Evolutionary conservation across 2,329 filamentous ascomycete genomes (phyloP), one percentile per base, ranked within the genome.

Genomic region (Apiospora saccharicola): DNA sequence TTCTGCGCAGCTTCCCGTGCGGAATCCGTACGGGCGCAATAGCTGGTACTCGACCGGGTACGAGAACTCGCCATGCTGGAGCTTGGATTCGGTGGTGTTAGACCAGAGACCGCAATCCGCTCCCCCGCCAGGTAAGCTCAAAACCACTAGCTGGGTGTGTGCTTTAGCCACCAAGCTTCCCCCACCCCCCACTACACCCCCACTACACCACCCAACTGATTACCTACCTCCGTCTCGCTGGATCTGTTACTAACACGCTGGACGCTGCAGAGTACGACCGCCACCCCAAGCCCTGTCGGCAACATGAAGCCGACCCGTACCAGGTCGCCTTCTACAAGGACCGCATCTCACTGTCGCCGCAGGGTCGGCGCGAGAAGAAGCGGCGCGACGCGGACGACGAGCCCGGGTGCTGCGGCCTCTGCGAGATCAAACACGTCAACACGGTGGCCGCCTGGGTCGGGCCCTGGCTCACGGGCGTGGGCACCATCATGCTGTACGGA

Each of bases 401-500:
- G 57, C 7, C 57, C 57, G 34, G 57, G 34, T 64, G 57, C 57
- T 64, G 57, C 34, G 57, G 57, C 57, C 57, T 64, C 34, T 64
- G 34, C 57, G 57, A 64, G 34, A 41, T 64, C 57, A 19, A 34
- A 22, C n/a, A 34, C 34, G 57, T 64, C 30, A 64, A 37, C 57
- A 64, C 22, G 19, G 57, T 41, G 19, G 57, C 57, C 57, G 57
- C 30, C 57, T 64, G 57, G 30, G 19, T 64, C 57, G 57, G 57
- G 57, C 5, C 57, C 34, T 64, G 57, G 57, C 57, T 64, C 57
- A 64, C 57, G 4, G 57, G 57, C 34, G 57, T 64, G 8, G 57
- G 57, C 57, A 41, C 57, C 57, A 64, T 64, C 57, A 64, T 64
- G 57, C 30, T 64, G 30, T 64, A 64, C 57, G 57, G 57, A 10